phyloP scores from a whole-genome alignment of 164 flowering plant species.

The Stephania japonica region DNA sequence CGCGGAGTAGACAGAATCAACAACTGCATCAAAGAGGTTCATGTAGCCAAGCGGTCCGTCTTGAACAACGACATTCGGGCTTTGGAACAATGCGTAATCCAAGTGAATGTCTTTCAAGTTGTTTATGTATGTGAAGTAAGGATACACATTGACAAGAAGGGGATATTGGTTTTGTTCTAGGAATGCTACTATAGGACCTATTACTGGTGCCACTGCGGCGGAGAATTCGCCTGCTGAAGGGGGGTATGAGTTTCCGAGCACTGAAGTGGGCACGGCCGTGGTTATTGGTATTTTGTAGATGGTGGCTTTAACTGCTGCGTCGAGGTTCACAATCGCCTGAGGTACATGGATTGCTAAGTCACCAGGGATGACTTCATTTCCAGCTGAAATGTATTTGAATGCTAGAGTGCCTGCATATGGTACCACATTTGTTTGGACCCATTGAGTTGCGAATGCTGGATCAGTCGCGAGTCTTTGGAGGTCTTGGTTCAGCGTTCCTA shows the following conservation, averaged over 20 bases:
- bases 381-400: conserved; percentile 21
- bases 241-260: conserved; percentile 17
- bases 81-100: conserved; percentile 3
- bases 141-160: conserved; percentile 12
- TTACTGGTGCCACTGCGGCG: neutral
- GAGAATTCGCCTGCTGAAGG: conserved; percentile 16
- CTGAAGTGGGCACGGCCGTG: conserved; percentile 6
- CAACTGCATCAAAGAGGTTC: conserved; percentile 13
- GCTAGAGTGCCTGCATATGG: conserved; percentile 3
- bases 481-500: conserved; percentile 22
- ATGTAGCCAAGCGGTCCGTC: conserved; percentile 5
- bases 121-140: conserved; percentile 8
- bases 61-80: neutral
- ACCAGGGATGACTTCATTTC: conserved; percentile 30
- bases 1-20: conserved; percentile 4
- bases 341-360: neutral
- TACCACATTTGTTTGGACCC: conserved; percentile 22
- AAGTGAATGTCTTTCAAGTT: neutral
- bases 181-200: conserved; percentile 7
- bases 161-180: conserved; percentile 1
- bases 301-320: conserved; percentile 5
- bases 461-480: conserved; percentile 17
- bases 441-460: conserved; percentile 7
- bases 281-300: conserved; percentile 6
- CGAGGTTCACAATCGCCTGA: conserved; percentile 19